phyloP scores from a whole-genome alignment of 1,284 basidiomycete genomes.

The Austroboletus sp. region DNA sequence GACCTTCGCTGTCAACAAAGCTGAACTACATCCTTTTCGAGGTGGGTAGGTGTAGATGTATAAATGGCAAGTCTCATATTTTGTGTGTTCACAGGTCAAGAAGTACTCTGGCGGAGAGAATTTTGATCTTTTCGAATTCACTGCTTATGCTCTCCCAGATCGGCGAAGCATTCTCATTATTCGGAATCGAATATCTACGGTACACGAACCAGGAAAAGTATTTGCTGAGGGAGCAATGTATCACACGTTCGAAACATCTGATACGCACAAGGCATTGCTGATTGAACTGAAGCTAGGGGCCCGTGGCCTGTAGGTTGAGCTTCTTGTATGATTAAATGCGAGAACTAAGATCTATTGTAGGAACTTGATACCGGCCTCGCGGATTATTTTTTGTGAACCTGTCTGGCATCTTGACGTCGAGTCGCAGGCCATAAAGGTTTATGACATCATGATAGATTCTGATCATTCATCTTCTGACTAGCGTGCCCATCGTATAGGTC shows the following conservation, averaged over 20 bases:
- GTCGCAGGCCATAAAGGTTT: conserved; percentile 80
- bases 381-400: conserved; percentile 82
- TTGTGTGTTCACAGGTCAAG: conserved; percentile 43
- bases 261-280: conserved; percentile 61
- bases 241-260: conserved; percentile 70
- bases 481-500: conserved; percentile 83
- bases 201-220: conserved; percentile 50
- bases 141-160: conserved; percentile 65
- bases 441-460: conserved; percentile 1
- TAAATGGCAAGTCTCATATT: neutral
- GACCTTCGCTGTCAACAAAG: conserved; percentile 61
- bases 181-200: conserved; percentile 52
- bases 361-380: conserved; percentile 73
- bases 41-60: conserved; percentile 33
- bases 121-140: conserved; percentile 76
- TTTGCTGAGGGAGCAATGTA: conserved; percentile 51
- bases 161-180: conserved; percentile 62
- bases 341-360: conserved; percentile 35
- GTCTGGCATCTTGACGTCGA: conserved; percentile 84
- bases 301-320: conserved; percentile 77
- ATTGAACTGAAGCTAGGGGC: conserved; percentile 76
- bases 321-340: neutral
- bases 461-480: conserved; percentile 30
- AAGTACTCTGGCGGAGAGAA: conserved; percentile 60
- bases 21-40: conserved; percentile 69